Evolutionary conservation across 148 eudicot species (phyloP).

Genomic region (Cornus florida): DNA sequence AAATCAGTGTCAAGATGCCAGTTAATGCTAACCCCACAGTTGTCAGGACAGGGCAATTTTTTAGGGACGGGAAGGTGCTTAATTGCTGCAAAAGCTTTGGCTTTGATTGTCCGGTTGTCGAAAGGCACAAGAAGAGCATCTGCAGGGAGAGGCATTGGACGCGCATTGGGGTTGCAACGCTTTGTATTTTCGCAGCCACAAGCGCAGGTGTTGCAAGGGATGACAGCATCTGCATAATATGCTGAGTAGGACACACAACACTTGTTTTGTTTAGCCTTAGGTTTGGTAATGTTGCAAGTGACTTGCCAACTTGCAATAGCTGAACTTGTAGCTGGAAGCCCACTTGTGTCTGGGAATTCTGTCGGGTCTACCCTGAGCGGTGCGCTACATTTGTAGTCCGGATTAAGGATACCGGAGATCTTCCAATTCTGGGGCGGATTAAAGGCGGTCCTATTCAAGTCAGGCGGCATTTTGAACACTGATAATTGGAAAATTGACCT

Average conservation of each 20-base stretch:
- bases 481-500: conserved; percentile 71
- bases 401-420: conserved; percentile 63
- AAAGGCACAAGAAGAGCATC: conserved; percentile 51
- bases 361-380: conserved; percentile 62
- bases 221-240: conserved; percentile 41
- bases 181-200: conserved; percentile 38
- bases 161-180: conserved; percentile 27
- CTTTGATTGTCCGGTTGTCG: conserved; percentile 33
- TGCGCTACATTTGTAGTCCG: conserved; percentile 64
- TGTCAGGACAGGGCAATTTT: conserved; percentile 50
- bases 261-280: conserved; percentile 45
- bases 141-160: conserved; percentile 33
- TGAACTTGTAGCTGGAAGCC: conserved; percentile 37
- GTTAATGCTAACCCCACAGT: conserved; percentile 56
- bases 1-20: conserved; percentile 56
- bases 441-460: conserved; percentile 67
- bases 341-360: conserved; percentile 69
- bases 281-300: conserved; percentile 72
- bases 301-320: conserved; percentile 89
- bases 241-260: conserved; percentile 86
- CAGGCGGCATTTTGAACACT: conserved; percentile 82
- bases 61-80: conserved; percentile 16
- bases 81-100: conserved; percentile 37
- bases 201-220: conserved; percentile 52
- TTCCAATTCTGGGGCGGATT: conserved; percentile 87